Evolutionary conservation across 1,139 yeast species (phyloP), one percentile per base, ranked within the genome.

Genomic region (Saccharomyces hybrid): DNA sequence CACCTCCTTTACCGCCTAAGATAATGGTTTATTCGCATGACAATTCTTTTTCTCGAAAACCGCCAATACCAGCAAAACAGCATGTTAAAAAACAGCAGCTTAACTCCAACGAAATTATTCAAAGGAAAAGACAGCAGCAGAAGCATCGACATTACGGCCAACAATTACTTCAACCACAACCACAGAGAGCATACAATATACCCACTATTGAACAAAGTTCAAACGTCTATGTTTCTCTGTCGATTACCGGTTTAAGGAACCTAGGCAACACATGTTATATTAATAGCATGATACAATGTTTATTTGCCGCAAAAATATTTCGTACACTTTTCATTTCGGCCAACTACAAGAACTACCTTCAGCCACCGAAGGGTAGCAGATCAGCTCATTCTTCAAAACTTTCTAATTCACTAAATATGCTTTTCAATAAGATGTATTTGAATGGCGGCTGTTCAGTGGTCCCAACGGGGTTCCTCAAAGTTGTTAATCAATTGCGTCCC

Each of bases 191-290:
- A 14, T 51, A 66, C 63, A 47, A 62, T 13, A 60, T 65, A 3
- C 78, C 74, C 52, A 74, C 73, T 26, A 72, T 65, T 42, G 74
- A 75, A 54, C 66, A 70, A 56, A 74, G 76, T 14, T 61, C 73
- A 13, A 75, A 78, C 49, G 62, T 62, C 3, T 72, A 71, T 58
- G 74, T 71, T 3, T 61, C 75, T 7, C 70, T 74, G 53, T 74
- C 81, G 1, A 76, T 84, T 28, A 84, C 90, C 46, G 93, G 95
- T 0, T 69, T 86, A 49, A 73, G 80, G 52, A 86, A 86, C 65
- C 70, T 83, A 67, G 90, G 89, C 0, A 83, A 85, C 27, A 83
- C 89, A 0, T 86, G 93, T 61, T 86, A 86, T 66, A 82, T 86
- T 65, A 86, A 85, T 65, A 80, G 86, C 64, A 82, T 84, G 57